Evolutionary conservation across 2,329 filamentous ascomycete species (phyloP).

Genomic region (Hawksworthiomyces lignivorus): DNA sequence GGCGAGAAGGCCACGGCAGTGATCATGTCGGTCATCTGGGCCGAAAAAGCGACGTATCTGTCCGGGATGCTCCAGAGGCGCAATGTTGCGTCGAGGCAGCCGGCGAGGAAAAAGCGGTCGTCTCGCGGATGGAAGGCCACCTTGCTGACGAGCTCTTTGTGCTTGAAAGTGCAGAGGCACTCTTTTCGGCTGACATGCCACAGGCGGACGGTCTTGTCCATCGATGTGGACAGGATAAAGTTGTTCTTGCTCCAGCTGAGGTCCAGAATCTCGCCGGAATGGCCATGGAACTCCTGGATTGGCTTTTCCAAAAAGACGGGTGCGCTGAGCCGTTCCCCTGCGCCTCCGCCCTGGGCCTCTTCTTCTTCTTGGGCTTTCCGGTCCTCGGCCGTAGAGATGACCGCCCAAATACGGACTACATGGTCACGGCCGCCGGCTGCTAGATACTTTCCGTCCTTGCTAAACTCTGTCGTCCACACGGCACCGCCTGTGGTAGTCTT

Average conservation of each 20-base stretch:
- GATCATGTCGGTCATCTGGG: constrained; percentile 74
- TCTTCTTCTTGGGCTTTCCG: constrained; percentile 66
- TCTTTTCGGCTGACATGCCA: constrained; percentile 86
- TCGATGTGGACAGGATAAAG: constrained; percentile 88
- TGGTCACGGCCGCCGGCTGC: constrained; percentile 89
- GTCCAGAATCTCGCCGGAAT: constrained; percentile 79
- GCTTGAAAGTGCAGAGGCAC: constrained; percentile 88
- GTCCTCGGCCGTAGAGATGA: constrained; percentile 76
- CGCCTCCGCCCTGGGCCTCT: constrained; percentile 39
- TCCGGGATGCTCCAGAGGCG: constrained; percentile 96
- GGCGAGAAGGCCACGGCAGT: constrained; percentile 92
- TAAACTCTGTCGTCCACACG: constrained; percentile 90
- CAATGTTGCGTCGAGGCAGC: constrained; percentile 80
- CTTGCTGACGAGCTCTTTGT: constrained; percentile 90
- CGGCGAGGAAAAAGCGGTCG: constrained; percentile 93
- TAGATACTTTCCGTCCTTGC: constrained; percentile 81
- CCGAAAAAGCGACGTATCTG: constrained; percentile 80
- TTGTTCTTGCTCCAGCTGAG: constrained; percentile 99
- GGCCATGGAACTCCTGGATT: constrained; percentile 70
- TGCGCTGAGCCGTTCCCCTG: constrained; percentile 64
- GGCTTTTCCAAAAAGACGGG: constrained; percentile 82
- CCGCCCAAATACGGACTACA: constrained; percentile 79
- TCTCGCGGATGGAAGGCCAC: constrained; percentile 92
- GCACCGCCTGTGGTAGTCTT: constrained; percentile 49
- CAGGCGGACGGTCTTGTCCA: constrained; percentile 93